Percentiles rank a stretch among this genome's conserved stretches.
These are phyloP conservation scores for Russula lepida DNA, from an alignment of 768 basidiomycete species.

Conservation along the genomic window DNA sequence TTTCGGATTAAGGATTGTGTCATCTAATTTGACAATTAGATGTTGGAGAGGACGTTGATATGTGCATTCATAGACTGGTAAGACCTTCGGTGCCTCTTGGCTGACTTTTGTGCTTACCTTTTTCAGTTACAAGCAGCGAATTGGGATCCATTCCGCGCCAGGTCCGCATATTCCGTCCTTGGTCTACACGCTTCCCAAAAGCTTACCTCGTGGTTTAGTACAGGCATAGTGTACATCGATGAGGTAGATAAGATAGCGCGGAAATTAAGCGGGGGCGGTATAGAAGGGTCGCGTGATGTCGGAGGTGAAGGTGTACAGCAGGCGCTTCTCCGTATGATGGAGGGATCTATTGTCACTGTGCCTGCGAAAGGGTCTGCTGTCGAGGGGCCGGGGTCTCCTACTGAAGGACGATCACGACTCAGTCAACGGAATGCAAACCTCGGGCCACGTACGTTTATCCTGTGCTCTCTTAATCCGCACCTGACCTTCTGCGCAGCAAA, in stretches of 20 bases:
- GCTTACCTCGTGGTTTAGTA: slow-evolving; percentile 36
- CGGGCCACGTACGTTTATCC: slow-evolving; percentile 17
- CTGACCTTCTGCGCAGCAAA: slow-evolving; percentile 33
- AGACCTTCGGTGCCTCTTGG: slow-evolving; percentile 22
- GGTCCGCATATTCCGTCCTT: slow-evolving; percentile 35
- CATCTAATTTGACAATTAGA: slow-evolving; percentile 36
- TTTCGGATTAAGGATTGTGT: background rate
- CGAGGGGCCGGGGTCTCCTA: slow-evolving; percentile 39
- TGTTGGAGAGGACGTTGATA: slow-evolving; percentile 95
- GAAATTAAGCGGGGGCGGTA: slow-evolving; percentile 42
- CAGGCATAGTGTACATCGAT: slow-evolving; percentile 94
- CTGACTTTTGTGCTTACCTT: background rate
- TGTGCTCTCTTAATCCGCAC: background rate
- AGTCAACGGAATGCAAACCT: slow-evolving; percentile 42
- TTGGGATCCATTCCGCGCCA: slow-evolving; percentile 80
- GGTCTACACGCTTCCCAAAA: background rate
- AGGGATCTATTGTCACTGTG: slow-evolving; percentile 79
- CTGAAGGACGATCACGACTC: slow-evolving; percentile 40
- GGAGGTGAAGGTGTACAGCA: slow-evolving; percentile 97
- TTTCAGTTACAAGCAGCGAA: slow-evolving; percentile 78
- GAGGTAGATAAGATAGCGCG: slow-evolving; percentile 91
- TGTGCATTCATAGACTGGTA: slow-evolving; percentile 78
- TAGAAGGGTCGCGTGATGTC: slow-evolving; percentile 76
- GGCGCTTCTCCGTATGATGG: slow-evolving; percentile 86
- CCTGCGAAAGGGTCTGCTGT: slow-evolving; percentile 57